phyloP scores from a whole-genome alignment of 1,284 basidiomycete species.

The Heterobasidion occidentale region DNA sequence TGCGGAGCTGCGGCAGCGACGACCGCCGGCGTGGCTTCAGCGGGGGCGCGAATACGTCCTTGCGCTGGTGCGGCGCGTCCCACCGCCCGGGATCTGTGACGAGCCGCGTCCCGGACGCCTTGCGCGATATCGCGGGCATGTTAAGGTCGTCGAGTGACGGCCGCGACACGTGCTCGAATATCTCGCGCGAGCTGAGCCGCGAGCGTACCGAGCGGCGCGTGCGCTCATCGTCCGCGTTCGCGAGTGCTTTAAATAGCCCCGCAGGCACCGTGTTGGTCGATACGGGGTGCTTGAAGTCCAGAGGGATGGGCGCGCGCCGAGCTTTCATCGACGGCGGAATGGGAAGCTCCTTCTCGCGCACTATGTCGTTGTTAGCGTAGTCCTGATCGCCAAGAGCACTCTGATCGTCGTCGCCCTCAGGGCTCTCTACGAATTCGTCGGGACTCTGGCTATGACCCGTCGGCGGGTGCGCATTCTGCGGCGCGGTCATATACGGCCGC shows the following conservation, averaged over 20 bases:
- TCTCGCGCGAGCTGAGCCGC: conserved; percentile 58
- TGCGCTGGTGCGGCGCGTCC: conserved; percentile 18
- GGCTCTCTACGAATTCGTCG: not conserved
- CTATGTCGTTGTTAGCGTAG: conserved; percentile 13
- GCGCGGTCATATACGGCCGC: not conserved
- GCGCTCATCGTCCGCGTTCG: conserved; percentile 50
- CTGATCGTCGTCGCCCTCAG: not conserved
- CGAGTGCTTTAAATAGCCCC: conserved; percentile 74
- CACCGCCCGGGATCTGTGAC: conserved; percentile 47
- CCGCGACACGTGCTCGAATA: conserved; percentile 51
- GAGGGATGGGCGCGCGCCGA: conserved; percentile 68
- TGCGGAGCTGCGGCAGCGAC: conserved; percentile 51
- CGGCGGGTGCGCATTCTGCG: conserved; percentile 44
- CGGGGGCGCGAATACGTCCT: conserved; percentile 43
- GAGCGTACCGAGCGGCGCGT: conserved; percentile 64
- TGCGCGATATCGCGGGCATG: conserved; percentile 58
- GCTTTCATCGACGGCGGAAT: conserved; percentile 31
- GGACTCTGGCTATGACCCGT: not conserved
- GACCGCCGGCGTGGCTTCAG: conserved; percentile 38
- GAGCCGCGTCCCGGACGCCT: conserved; percentile 41
- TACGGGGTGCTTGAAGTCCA: conserved; percentile 72
- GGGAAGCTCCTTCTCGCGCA: conserved; percentile 14
- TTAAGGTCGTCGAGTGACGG: conserved; percentile 71
- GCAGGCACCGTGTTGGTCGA: conserved; percentile 74
- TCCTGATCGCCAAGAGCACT: conserved; percentile 12